Percentiles rank a stretch among this genome's conserved stretches.
Conservation (phyloP, 2,329 filamentous ascomycete genomes). For the Penicillium sumatraense region DNA sequence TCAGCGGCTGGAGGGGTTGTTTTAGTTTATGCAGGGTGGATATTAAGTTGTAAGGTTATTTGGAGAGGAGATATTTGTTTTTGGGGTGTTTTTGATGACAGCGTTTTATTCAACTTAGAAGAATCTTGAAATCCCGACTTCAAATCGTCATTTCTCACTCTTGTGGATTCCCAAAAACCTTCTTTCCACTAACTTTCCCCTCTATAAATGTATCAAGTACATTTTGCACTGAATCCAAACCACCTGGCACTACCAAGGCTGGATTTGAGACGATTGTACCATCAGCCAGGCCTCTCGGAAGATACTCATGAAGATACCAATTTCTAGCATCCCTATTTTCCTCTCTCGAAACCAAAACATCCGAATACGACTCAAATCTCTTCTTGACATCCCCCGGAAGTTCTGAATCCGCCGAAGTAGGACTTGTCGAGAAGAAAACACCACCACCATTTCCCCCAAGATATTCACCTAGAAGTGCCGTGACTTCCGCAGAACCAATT, state of each 20-base stretch:
- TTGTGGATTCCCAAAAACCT: background rate
- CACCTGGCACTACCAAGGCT: background rate
- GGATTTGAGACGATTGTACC: conserved; percentile 4
- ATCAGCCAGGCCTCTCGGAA: conserved; percentile 22
- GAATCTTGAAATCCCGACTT: too few relatives aligned
- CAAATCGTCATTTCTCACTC: too few relatives aligned
- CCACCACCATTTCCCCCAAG: conserved; percentile 8
- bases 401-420: conserved; percentile 1
- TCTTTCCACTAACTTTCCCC: background rate
- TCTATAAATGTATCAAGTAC: background rate
- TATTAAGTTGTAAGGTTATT: too few relatives aligned
- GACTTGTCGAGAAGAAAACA: conserved; percentile 1
- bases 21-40: too few relatives aligned
- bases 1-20: background rate
- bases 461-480: background rate
- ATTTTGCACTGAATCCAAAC: background rate
- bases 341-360: background rate
- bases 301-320: conserved; percentile 13
- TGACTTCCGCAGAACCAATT: conserved; percentile 1
- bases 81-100: too few relatives aligned
- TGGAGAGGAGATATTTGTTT: too few relatives aligned
- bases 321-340: background rate
- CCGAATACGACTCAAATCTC: conserved; percentile 4
- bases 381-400: conserved; percentile 8
- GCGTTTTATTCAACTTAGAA: too few relatives aligned